phyloP scores from a whole-genome alignment of 2,329 filamentous ascomycete species.

The Pleurostoma richardsiae region DNA sequence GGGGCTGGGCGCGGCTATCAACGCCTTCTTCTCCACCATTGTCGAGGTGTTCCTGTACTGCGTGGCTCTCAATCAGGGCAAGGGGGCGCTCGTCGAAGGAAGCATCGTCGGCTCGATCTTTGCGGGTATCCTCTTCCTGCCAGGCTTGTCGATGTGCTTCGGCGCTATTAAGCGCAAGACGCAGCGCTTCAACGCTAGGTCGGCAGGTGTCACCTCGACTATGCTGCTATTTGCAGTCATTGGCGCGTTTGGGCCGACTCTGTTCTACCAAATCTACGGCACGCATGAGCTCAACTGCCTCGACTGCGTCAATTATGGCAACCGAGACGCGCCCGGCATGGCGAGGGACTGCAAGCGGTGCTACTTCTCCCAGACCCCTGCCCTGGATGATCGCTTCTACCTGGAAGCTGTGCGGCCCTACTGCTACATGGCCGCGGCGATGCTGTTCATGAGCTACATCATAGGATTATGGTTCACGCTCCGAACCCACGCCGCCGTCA shows the following conservation, averaged over 20 bases:
- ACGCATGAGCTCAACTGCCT: constrained; percentile 92
- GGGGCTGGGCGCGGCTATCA: constrained; percentile 94
- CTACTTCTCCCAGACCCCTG: constrained; percentile 85
- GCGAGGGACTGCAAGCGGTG: constrained; percentile 81
- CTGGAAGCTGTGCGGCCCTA: constrained; percentile 87
- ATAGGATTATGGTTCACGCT: constrained; percentile 95
- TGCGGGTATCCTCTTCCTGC: constrained; percentile 89
- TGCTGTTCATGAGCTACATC: constrained; percentile 88
- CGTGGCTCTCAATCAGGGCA: constrained; percentile 86
- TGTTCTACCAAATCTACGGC: constrained; percentile 98
- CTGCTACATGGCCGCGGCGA: constrained; percentile 78
- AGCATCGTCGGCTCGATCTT: constrained; percentile 98
- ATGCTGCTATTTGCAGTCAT: constrained; percentile 97
- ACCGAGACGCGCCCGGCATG: constrained; percentile 26
- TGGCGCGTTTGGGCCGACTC: constrained; percentile 87
- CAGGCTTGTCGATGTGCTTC: constrained; percentile 97
- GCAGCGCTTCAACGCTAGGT: constrained; percentile 94
- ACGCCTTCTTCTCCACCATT: constrained; percentile 95
- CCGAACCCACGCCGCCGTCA: constrained; percentile 90
- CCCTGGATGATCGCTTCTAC: constrained; percentile 83
- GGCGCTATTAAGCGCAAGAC: constrained; percentile 97
- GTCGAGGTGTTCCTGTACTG: constrained; percentile 98
- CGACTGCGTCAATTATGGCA: constrained; percentile 48
- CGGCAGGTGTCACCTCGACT: constrained; percentile 92
- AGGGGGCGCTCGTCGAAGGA: constrained; percentile 87